A percentile compares a stretch with the other conserved stretches of the same genome.
These are phyloP conservation scores for Leccinum subgranulosum DNA, from an alignment of 768 basidiomycete genomes.

Conservation along the genomic window DNA sequence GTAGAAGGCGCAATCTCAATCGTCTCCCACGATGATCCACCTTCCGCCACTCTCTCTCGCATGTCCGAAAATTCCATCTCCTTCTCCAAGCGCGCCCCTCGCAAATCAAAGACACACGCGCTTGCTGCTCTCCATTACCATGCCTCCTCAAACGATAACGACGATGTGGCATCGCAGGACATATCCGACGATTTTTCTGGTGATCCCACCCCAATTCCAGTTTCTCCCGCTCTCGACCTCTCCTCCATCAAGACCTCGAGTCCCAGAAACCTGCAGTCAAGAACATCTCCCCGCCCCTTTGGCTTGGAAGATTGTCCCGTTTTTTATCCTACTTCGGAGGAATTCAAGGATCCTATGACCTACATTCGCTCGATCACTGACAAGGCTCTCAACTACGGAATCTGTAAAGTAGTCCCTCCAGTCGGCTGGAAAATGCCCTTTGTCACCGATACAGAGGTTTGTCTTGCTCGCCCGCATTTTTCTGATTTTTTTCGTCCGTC, in stretches of 20 bases:
- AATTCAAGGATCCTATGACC: constrained; percentile 91
- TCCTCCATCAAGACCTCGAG: constrained; percentile 66
- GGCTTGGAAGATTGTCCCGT: constrained; percentile 86
- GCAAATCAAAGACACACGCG: constrained; percentile 89
- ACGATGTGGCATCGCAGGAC: constrained; percentile 43
- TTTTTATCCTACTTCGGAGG: constrained; percentile 84
- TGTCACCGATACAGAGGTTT: constrained; percentile 88
- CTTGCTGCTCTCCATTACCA: constrained; percentile 74
- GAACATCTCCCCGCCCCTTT: constrained; percentile 64
- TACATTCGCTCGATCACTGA: constrained; percentile 84
- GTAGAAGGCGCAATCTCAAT: constrained; percentile 74
- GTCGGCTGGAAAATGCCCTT: constrained; percentile 95
- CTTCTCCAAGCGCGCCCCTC: constrained; percentile 68
- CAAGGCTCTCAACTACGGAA: constrained; percentile 72
- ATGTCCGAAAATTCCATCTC: constrained; percentile 36
- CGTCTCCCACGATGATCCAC: constrained; percentile 43
- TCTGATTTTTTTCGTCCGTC: constrained; percentile 21
- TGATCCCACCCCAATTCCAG: constrained; percentile 56
- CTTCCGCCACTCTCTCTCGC: constrained; percentile 32
- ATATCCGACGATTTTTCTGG: constrained; percentile 45
- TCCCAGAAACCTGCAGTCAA: constrained; percentile 40
- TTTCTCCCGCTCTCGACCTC: constrained; percentile 62
- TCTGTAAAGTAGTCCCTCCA: constrained; percentile 96
- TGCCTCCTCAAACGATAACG: constrained; percentile 51
- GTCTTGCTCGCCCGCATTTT: constrained; percentile 32